Percentiles rank a stretch among this genome's conserved stretches.
phyloP scores from a whole-genome alignment of 78 protist genomes.

The Dictyostelium brefeldianum region DNA sequence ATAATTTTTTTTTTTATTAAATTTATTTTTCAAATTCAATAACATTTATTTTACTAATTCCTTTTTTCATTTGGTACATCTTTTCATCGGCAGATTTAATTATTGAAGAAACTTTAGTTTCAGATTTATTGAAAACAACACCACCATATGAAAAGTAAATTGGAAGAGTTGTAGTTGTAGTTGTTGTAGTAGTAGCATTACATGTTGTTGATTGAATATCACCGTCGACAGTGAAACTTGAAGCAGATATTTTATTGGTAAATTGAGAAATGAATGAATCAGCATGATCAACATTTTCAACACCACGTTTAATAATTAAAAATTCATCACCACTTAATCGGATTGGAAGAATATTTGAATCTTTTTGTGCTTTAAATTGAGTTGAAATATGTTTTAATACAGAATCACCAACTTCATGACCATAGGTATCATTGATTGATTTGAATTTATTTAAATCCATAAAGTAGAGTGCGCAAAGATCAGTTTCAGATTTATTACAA shows the following conservation, averaged over 20 bases:
- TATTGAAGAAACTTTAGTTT: conserved; percentile 11
- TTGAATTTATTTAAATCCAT: conserved; percentile 66
- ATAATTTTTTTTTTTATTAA: neutral
- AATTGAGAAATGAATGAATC: conserved; percentile 17
- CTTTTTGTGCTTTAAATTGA: conserved; percentile 19
- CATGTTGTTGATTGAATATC: neutral
- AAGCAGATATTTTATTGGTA: conserved; percentile 1
- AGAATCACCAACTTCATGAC: conserved; percentile 59
- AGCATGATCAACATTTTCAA: conserved; percentile 27
- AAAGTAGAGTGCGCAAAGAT: conserved; percentile 35
- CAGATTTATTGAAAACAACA: conserved; percentile 55
- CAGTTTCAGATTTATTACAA: conserved; percentile 36
- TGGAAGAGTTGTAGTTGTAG: too few species aligned
- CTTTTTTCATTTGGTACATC: conserved; percentile 74
- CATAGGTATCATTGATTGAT: conserved; percentile 70
- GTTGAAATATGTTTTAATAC: conserved; percentile 45
- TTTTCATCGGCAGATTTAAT: conserved; percentile 69
- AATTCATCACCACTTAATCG: conserved; percentile 77
- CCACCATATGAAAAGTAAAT: conserved; percentile 54
- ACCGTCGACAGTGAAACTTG: neutral
- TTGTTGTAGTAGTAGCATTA: too few species aligned
- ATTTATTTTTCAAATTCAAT: neutral
- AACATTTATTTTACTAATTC: neutral
- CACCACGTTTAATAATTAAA: conserved; percentile 49
- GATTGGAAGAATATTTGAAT: conserved; percentile 34